Percentiles rank a stretch among this genome's conserved stretches.
Evolutionary conservation across 1,284 basidiomycete genomes (phyloP).

Genomic region (Boletellus sp.): DNA sequence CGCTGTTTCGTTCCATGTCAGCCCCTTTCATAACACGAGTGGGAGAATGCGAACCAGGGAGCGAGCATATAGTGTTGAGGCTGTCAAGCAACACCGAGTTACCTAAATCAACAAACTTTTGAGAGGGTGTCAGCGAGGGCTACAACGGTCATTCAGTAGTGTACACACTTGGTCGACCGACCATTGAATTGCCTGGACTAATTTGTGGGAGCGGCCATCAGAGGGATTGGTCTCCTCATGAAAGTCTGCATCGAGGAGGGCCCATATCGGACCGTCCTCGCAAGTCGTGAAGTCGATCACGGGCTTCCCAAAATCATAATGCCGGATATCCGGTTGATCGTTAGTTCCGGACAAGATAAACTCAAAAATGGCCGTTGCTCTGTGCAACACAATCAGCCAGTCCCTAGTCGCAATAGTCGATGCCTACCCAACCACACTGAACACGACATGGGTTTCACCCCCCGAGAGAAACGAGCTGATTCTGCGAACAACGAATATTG

Average conservation of each 20-base stretch:
- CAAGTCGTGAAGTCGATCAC: slow-evolving; percentile 56
- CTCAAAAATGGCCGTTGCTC: slow-evolving; percentile 65
- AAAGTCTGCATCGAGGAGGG: slow-evolving; percentile 49
- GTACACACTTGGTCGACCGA: slow-evolving; percentile 17
- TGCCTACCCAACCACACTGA: slow-evolving; percentile 66
- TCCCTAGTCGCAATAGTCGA: neutral
- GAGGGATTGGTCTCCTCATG: slow-evolving; percentile 31
- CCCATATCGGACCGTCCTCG: slow-evolving; percentile 43
- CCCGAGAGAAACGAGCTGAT: slow-evolving; percentile 25
- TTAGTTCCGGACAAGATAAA: slow-evolving; percentile 38
- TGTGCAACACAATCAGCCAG: slow-evolving; percentile 29
- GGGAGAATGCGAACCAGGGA: slow-evolving; percentile 27
- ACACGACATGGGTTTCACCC: slow-evolving; percentile 46
- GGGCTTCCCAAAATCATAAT: slow-evolving; percentile 53
- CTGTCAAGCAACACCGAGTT: slow-evolving; percentile 16
- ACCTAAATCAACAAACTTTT: slow-evolving; percentile 20
- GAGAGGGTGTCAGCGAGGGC: neutral
- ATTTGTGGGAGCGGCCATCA: slow-evolving; percentile 25
- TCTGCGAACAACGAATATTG: slow-evolving; percentile 33
- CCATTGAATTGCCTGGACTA: slow-evolving; percentile 22
- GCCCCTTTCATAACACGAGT: slow-evolving; percentile 12
- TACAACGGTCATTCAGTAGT: neutral
- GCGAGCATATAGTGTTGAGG: slow-evolving; percentile 31
- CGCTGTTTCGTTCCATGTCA: slow-evolving; percentile 35
- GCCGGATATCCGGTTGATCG: slow-evolving; percentile 33